Evolutionary conservation across 75 land plant species (phyloP).

Genomic region (Ceratopteris richardii): DNA sequence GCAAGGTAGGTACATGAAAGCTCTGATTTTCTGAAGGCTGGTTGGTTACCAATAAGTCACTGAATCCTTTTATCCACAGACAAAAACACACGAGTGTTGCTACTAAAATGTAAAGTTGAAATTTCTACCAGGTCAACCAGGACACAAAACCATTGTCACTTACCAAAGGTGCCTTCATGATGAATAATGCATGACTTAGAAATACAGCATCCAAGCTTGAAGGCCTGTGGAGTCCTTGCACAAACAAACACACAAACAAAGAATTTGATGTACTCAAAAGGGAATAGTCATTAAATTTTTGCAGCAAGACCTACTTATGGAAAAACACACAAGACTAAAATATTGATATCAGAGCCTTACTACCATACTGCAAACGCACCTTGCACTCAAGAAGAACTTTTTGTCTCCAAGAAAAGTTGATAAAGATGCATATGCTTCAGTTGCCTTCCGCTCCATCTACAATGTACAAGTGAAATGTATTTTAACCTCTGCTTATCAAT

Average conservation of each 20-base stretch:
- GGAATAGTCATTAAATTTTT: not conserved
- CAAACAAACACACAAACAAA: not conserved
- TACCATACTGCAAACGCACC: not conserved
- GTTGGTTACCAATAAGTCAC: no score
- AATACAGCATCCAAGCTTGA: conserved; percentile 30
- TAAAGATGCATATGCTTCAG: conserved; percentile 20
- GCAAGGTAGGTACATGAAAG: no score
- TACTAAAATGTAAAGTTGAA: no score
- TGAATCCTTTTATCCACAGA: no score
- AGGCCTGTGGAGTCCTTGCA: conserved; percentile 11
- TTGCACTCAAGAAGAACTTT: not conserved
- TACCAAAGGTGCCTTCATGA: conserved; percentile 18
- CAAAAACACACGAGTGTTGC: no score
- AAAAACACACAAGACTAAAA: not conserved
- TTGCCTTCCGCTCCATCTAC: conserved; percentile 18
- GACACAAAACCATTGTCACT: no score
- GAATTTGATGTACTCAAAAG: no score
- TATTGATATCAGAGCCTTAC: not conserved
- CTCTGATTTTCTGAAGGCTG: no score
- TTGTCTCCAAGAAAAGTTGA: conserved; percentile 19
- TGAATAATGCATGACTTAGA: conserved; percentile 19
- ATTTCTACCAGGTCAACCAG: no score
- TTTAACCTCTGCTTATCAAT: not conserved
- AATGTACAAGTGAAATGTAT: not conserved
- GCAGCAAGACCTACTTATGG: no score